Percentiles rank a stretch among this genome's conserved stretches.
These are phyloP conservation scores for Arxiozyma heterogenica DNA, from an alignment of 1,139 yeast genomes.

Conservation along the genomic window DNA sequence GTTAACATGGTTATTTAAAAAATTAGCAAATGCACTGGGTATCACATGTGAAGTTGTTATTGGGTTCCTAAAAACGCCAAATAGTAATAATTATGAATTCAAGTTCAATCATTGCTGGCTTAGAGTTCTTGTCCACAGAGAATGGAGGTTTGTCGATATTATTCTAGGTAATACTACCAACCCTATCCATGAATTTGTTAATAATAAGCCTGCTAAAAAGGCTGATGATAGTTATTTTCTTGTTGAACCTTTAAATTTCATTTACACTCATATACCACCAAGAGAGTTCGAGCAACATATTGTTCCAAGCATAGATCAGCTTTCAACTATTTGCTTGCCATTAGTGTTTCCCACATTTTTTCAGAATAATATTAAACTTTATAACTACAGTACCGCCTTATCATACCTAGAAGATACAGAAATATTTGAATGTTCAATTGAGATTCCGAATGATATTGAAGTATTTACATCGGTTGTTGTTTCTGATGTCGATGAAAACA, in stretches of 20 bases:
- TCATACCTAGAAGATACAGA: conserved; percentile 68
- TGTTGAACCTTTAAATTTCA: conserved; percentile 61
- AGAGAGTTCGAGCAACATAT: conserved; percentile 75
- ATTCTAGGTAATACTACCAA: conserved; percentile 50
- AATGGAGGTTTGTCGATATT: conserved; percentile 72
- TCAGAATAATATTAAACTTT: conserved; percentile 46
- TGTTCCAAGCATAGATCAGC: conserved; percentile 72
- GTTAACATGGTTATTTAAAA: conserved; percentile 64
- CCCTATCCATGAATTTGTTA: conserved; percentile 36
- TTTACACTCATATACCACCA: conserved; percentile 81
- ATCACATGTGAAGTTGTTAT: conserved; percentile 67
- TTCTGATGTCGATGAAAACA: conserved; percentile 13
- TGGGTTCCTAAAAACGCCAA: conserved; percentile 80
- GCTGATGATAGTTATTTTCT: conserved; percentile 59
- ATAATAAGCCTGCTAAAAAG: conserved; percentile 26
- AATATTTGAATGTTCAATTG: conserved; percentile 65
- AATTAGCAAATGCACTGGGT: conserved; percentile 61
- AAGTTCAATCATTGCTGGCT: conserved; percentile 84
- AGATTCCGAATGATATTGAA: conserved; percentile 63
- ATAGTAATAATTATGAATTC: conserved; percentile 40
- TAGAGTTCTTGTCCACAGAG: conserved; percentile 62
- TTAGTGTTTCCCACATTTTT: conserved; percentile 77
- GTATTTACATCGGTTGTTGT: conserved; percentile 36
- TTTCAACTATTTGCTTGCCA: conserved; percentile 72
- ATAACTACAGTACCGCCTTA: conserved; percentile 68